These are phyloP conservation scores for Kernera saxatilis DNA, from an alignment of 345 rosid species.

Conservation along the genomic window DNA sequence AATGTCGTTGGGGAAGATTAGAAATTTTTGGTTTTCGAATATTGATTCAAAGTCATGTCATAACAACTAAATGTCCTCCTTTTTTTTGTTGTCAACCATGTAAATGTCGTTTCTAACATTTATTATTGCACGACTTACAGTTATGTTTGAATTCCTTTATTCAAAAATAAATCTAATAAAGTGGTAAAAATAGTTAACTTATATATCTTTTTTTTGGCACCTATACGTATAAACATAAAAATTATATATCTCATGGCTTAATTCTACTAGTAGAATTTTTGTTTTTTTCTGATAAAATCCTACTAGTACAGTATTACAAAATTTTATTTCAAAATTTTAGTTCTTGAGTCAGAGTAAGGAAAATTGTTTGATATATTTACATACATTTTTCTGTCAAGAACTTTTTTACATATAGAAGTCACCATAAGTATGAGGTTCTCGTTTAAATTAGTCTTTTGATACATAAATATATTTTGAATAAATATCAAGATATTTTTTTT, in stretches of 20 bases:
- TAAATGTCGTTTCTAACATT: background rate
- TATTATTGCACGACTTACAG: background rate
- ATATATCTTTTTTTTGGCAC: too few relatives aligned
- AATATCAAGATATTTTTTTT: too few relatives aligned
- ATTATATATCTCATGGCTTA: background rate
- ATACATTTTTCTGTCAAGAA: background rate
- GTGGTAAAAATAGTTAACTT: too few relatives aligned
- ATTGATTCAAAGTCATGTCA: background rate
- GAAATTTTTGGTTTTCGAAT: background rate
- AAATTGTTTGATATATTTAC: background rate
- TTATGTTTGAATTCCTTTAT: background rate
- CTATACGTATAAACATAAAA: too few relatives aligned
- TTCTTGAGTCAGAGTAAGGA: background rate
- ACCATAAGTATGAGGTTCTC: background rate
- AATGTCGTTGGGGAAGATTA: slow-evolving; percentile 14
- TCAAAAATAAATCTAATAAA: background rate
- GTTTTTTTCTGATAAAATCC: background rate
- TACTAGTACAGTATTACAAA: background rate
- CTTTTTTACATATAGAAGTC: background rate
- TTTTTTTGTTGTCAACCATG: background rate
- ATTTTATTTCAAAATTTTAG: background rate
- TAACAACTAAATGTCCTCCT: slow-evolving; percentile 11
- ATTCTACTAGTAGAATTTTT: background rate
- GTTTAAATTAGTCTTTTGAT: background rate
- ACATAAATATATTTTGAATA: too few relatives aligned